These are phyloP conservation scores for Atkinsonella texensis DNA, from an alignment of 2,329 filamentous ascomycete species.

Conservation along the genomic window DNA sequence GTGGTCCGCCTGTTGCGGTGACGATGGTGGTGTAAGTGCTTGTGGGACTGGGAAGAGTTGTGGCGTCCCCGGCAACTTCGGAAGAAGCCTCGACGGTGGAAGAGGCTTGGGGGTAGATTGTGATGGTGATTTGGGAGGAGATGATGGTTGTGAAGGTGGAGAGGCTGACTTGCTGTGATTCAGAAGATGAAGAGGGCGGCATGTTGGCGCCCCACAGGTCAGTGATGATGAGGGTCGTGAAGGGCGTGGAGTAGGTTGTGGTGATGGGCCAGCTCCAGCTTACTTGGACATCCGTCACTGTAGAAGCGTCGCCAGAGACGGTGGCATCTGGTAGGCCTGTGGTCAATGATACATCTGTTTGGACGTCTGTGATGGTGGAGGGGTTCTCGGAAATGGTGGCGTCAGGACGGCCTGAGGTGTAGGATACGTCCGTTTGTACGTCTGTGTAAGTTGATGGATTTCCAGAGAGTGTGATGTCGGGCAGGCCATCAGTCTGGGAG, in stretches of 20 bases:
- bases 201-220: slow-evolving; percentile 16
- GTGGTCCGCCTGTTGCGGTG: slow-evolving; percentile 19
- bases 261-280: slow-evolving; percentile 12
- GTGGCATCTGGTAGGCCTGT: slow-evolving; percentile 20
- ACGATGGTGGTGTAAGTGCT: slow-evolving; percentile 19
- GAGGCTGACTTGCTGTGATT: neutral
- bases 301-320: slow-evolving; percentile 19
- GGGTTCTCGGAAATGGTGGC: slow-evolving; percentile 18
- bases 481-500: slow-evolving; percentile 11
- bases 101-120: slow-evolving; percentile 9
- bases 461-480: slow-evolving; percentile 18
- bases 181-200: neutral
- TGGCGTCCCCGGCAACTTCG: slow-evolving; percentile 13
- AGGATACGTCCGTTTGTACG: slow-evolving; percentile 12
- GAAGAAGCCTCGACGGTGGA: slow-evolving; percentile 6
- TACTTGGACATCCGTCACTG: slow-evolving; percentile 18
- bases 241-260: slow-evolving; percentile 7
- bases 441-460: slow-evolving; percentile 13
- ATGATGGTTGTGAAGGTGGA: slow-evolving; percentile 15
- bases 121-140: slow-evolving; percentile 13
- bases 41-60: slow-evolving; percentile 10
- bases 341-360: slow-evolving; percentile 17
- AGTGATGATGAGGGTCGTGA: slow-evolving; percentile 18
- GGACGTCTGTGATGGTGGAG: slow-evolving; percentile 18
- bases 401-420: slow-evolving; percentile 14